A percentile compares a stretch with the other conserved stretches of the same genome.
These are phyloP conservation scores for Pseudogymnoascus sp. DNA, from an alignment of 2,329 filamentous ascomycete species.

Conservation along the genomic window DNA sequence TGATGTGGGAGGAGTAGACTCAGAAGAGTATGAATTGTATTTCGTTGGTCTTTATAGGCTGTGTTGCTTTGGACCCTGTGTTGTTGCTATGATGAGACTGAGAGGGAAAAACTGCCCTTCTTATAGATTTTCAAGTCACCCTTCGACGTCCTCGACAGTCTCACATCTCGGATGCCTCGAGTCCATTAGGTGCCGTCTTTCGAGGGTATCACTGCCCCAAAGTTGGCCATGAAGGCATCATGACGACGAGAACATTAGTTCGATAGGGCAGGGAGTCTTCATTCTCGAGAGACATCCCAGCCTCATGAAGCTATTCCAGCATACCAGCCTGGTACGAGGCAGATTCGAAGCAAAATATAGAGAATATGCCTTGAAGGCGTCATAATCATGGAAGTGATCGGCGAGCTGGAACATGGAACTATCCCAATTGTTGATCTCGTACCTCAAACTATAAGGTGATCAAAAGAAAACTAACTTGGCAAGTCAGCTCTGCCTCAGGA, in stretches of 20 bases:
- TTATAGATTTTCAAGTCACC: neutral
- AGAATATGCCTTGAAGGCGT: neutral
- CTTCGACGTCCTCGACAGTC: neutral
- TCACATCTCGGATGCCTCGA: neutral
- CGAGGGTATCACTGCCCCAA: neutral
- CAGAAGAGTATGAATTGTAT: neutral
- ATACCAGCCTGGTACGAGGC: neutral
- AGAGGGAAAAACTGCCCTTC: neutral
- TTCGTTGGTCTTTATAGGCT: neutral
- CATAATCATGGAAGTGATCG: neutral
- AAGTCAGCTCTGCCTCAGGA: neutral
- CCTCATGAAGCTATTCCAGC: slow-evolving; percentile 1
- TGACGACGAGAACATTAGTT: neutral
- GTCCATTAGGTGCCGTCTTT: neutral
- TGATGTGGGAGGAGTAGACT: neutral
- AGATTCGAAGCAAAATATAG: neutral
- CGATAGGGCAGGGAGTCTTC: neutral
- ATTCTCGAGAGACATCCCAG: neutral
- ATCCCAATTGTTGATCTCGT: neutral
- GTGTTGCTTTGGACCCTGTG: neutral
- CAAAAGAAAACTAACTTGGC: neutral
- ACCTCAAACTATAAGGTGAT: neutral
- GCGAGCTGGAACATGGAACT: neutral
- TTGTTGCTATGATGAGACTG: neutral
- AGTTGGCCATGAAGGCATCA: neutral